Percentiles rank a stretch among this genome's conserved stretches.
These are phyloP conservation scores for Nemania bipapillata DNA, from an alignment of 2,329 filamentous ascomycete species.

Conservation along the genomic window DNA sequence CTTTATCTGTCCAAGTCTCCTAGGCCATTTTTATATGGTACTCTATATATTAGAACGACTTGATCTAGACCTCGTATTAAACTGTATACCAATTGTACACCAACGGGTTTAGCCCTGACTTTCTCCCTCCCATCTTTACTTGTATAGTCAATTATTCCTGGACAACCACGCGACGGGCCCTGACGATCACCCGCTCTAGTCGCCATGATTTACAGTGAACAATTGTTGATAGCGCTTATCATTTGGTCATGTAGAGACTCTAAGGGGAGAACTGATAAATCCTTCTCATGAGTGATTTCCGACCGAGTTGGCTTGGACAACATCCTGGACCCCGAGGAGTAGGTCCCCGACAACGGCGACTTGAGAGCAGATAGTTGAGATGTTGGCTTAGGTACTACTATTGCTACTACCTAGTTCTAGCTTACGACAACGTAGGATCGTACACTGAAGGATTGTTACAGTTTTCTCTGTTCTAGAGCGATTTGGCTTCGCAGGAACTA, in stretches of 20 bases:
- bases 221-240: constrained; percentile 21
- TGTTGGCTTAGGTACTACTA: not conserved
- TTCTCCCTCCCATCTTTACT: constrained; percentile 6
- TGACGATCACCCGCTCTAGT: constrained; percentile 36
- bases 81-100: not conserved
- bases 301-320: not conserved
- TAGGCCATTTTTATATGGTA: not conserved
- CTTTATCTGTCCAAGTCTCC: not conserved
- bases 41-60: not conserved
- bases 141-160: constrained; percentile 6
- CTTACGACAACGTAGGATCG: not conserved
- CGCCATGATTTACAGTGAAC: constrained; percentile 12
- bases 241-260: constrained; percentile 29
- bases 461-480: not conserved
- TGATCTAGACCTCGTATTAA: not conserved
- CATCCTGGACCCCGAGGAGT: not conserved
- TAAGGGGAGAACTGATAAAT: not conserved
- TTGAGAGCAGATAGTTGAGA: not conserved
- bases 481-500: not conserved
- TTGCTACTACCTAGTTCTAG: not conserved
- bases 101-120: constrained; percentile 3
- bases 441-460: not conserved
- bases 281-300: not conserved
- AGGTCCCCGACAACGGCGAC: not conserved
- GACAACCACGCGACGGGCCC: constrained; percentile 35